phyloP scores from a whole-genome alignment of 805 yeast species.

The Candida piceae region DNA sequence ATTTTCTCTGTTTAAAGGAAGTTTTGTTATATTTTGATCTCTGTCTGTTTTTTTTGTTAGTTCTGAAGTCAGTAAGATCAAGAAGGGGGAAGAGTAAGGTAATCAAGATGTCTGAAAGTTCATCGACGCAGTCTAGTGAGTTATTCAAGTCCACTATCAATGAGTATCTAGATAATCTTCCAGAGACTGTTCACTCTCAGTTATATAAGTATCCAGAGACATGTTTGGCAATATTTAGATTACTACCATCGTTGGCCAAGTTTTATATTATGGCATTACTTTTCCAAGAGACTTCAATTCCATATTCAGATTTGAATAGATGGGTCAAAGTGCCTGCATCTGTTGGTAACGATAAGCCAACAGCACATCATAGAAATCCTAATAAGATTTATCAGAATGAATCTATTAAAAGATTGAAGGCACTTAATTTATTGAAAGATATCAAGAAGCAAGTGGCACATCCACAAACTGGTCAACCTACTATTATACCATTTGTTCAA shows the following conservation, averaged over 20 bases:
- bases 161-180: constrained; percentile 85
- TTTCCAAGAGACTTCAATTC: constrained; percentile 70
- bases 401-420: constrained; percentile 69
- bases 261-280: constrained; percentile 83
- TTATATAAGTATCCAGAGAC: constrained; percentile 89
- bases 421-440: constrained; percentile 71
- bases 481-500: constrained; percentile 33
- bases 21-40: too few species aligned
- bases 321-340: constrained; percentile 54
- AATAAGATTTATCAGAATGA: constrained; percentile 57
- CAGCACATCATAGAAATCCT: constrained; percentile 21
- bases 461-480: constrained; percentile 31
- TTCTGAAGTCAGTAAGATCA: too few species aligned
- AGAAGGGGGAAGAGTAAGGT: too few species aligned
- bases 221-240: constrained; percentile 85
- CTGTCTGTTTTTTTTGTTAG: too few species aligned
- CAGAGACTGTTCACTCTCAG: constrained; percentile 78
- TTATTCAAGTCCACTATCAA: constrained; percentile 70
- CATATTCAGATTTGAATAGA: constrained; percentile 59
- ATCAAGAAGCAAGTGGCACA: constrained; percentile 29
- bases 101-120: too few species aligned
- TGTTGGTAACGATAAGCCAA: constrained; percentile 1
- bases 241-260: constrained; percentile 85
- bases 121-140: constrained; percentile 14
- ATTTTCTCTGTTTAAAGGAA: too few species aligned